These are phyloP conservation scores for Hypholoma fasciculare DNA, from an alignment of 768 basidiomycete genomes.

Conservation along the genomic window DNA sequence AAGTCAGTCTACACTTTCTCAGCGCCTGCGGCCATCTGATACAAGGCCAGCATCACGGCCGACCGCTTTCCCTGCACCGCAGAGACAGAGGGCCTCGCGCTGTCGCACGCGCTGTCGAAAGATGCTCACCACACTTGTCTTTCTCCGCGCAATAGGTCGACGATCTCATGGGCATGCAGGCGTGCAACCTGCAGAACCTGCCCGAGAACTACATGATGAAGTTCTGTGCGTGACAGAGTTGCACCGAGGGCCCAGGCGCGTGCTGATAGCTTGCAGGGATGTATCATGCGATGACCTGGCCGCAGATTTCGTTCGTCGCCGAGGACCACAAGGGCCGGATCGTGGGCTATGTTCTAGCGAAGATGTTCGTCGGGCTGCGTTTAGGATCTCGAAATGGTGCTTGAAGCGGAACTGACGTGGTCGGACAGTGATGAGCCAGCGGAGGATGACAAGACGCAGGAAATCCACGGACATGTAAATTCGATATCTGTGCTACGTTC, in stretches of 20 bases:
- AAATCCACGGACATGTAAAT: slow-evolving; percentile 89
- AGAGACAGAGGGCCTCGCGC: background rate
- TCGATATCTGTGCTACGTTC: slow-evolving; percentile 93
- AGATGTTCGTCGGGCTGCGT: slow-evolving; percentile 61
- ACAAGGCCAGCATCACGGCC: slow-evolving; percentile 12
- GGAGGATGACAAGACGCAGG: slow-evolving; percentile 57
- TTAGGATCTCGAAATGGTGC: background rate
- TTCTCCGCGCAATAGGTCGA: slow-evolving; percentile 55
- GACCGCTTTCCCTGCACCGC: background rate
- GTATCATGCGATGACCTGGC: slow-evolving; percentile 91
- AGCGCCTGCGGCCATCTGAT: slow-evolving; percentile 13
- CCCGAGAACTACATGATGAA: slow-evolving; percentile 91
- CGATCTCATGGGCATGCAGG: slow-evolving; percentile 91
- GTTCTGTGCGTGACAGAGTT: slow-evolving; percentile 51
- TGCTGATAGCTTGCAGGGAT: slow-evolving; percentile 53
- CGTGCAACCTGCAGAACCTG: slow-evolving; percentile 89
- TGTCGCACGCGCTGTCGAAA: background rate
- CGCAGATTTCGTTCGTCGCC: slow-evolving; percentile 89
- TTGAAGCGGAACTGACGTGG: background rate
- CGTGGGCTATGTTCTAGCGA: slow-evolving; percentile 94
- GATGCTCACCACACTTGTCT: slow-evolving; percentile 8
- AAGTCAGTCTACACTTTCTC: slow-evolving; percentile 28
- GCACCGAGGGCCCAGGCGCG: background rate
- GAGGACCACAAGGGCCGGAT: slow-evolving; percentile 88
- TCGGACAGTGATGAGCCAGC: slow-evolving; percentile 32